These are phyloP conservation scores for Podaxis pistillaris DNA, from an alignment of 768 basidiomycete genomes.

Conservation along the genomic window DNA sequence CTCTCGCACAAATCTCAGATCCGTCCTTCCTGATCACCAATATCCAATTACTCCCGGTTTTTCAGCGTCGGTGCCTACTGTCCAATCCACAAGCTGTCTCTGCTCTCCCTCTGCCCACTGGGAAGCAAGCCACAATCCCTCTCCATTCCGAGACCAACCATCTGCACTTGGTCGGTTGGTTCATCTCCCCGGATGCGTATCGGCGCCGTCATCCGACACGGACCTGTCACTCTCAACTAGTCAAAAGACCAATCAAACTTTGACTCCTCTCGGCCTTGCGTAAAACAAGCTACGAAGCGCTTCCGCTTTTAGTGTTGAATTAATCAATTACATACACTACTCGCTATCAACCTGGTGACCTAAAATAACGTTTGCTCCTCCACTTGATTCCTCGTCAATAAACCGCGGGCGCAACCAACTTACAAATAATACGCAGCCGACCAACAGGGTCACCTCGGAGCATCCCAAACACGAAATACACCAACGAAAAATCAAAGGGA, in stretches of 20 bases:
- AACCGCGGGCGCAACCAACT: neutral
- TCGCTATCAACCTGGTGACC: neutral
- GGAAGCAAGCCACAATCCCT: neutral
- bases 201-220: conserved; percentile 5
- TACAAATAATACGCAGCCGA: neutral
- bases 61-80: too few species aligned
- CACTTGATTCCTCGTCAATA: neutral
- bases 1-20: conserved; percentile 5
- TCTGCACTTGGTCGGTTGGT: neutral
- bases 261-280: neutral
- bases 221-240: conserved; percentile 6
- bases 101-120: neutral
- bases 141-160: neutral
- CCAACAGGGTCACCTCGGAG: neutral
- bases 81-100: neutral
- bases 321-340: conserved; percentile 7
- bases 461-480: neutral
- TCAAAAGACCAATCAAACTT: conserved; percentile 11
- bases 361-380: neutral
- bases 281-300: conserved; percentile 5
- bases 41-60: conserved; percentile 4
- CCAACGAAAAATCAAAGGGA: neutral
- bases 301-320: conserved; percentile 8
- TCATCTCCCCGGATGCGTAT: neutral
- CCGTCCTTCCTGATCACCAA: neutral